A percentile compares a stretch with the other conserved stretches of the same genome.
Conservation (phyloP, 306 rosid species). For the Ormosia semicastrata region DNA sequence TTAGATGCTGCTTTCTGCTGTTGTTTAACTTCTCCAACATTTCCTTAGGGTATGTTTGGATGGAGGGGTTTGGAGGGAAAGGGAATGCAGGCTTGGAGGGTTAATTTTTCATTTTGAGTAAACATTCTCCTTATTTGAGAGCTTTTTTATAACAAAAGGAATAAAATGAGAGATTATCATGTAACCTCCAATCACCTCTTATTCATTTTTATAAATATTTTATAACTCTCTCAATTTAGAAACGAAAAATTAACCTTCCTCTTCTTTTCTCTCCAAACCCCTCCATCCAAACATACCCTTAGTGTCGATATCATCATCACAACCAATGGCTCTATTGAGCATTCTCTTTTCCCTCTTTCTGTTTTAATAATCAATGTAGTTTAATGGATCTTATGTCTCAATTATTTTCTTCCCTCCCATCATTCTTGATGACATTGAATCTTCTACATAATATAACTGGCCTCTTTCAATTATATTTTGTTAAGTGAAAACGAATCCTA, state of each 20-base stretch:
- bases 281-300: not conserved
- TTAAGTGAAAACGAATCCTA: slow-evolving; percentile 70
- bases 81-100: not conserved
- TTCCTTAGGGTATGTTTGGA: not conserved
- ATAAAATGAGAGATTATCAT: not conserved
- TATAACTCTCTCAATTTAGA: not conserved
- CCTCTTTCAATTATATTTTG: not conserved
- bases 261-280: not conserved
- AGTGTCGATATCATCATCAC: not conserved
- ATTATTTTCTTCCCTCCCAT: not conserved
- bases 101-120: not conserved
- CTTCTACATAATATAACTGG: not conserved
- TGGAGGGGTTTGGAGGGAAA: not conserved
- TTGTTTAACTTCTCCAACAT: not conserved
- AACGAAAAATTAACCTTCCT: not conserved
- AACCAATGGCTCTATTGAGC: not conserved
- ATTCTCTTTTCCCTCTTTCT: not conserved
- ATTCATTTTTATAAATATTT: not conserved
- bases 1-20: not conserved
- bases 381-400: not conserved
- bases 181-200: not conserved
- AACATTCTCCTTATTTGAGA: not conserved
- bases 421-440: not conserved
- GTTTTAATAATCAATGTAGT: not conserved
- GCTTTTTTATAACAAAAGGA: not conserved